These are phyloP conservation scores for Priceomyces melissophilus DNA, from an alignment of 805 yeast species.

Conservation along the genomic window DNA sequence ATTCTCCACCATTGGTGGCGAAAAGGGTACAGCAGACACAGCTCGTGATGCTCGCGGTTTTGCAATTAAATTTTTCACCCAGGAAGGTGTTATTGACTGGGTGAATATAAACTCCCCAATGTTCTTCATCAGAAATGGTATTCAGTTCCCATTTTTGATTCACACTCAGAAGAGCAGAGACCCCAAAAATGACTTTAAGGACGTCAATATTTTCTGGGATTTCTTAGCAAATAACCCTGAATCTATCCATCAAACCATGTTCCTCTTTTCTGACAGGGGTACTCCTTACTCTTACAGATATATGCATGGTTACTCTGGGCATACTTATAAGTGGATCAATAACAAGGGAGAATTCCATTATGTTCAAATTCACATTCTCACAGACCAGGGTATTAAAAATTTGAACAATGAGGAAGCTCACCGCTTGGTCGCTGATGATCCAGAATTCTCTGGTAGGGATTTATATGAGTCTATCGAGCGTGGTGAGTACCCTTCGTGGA, in stretches of 20 bases:
- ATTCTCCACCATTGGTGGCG: constrained; percentile 87
- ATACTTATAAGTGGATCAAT: constrained; percentile 77
- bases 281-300: constrained; percentile 71
- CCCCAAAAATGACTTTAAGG: constrained; percentile 76
- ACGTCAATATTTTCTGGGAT: constrained; percentile 82
- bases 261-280: constrained; percentile 74
- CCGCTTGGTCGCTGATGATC: constrained; percentile 65
- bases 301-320: constrained; percentile 85
- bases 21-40: constrained; percentile 74
- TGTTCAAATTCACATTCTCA: constrained; percentile 69
- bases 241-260: constrained; percentile 69
- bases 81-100: constrained; percentile 80
- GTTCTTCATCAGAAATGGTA: constrained; percentile 79
- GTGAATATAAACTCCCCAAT: constrained; percentile 85
- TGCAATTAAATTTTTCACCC: constrained; percentile 74
- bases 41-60: constrained; percentile 88
- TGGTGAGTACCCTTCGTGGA: constrained; percentile 82
- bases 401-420: constrained; percentile 65
- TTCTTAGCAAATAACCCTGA: constrained; percentile 70
- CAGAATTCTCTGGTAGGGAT: constrained; percentile 79
- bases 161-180: constrained; percentile 85
- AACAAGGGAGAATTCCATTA: constrained; percentile 71
- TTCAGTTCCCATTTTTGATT: constrained; percentile 81
- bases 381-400: constrained; percentile 58
- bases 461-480: constrained; percentile 71